A percentile compares a stretch with the other conserved stretches of the same genome.
Conservation (phyloP, 2,329 filamentous ascomycete genomes). For the Colletotrichum sp. region DNA sequence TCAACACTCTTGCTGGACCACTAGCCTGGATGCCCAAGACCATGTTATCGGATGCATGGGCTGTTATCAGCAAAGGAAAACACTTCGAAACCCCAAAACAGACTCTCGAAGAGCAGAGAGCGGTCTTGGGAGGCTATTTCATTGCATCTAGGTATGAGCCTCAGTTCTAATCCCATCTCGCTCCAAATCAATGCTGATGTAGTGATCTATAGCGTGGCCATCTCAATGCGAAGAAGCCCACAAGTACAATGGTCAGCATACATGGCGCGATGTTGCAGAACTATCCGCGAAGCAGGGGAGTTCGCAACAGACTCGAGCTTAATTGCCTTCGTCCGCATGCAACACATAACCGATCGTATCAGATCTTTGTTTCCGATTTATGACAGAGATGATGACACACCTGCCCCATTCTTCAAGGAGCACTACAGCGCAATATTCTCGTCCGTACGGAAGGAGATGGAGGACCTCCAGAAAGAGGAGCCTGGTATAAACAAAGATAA, state of each 20-base stretch:
- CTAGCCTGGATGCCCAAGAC: constrained; percentile 27
- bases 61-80: constrained; percentile 22
- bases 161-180: background rate
- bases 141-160: constrained; percentile 35
- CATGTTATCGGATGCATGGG: constrained; percentile 37
- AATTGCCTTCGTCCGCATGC: constrained; percentile 36
- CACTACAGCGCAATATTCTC: constrained; percentile 38
- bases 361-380: constrained; percentile 29
- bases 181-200: background rate
- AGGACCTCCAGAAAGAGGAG: constrained; percentile 23
- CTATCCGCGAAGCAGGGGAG: constrained; percentile 25
- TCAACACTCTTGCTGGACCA: constrained; percentile 30
- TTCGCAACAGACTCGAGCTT: constrained; percentile 25
- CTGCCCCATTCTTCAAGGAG: constrained; percentile 23
- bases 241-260: constrained; percentile 36
- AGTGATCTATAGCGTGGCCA: constrained; percentile 22
- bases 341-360: constrained; percentile 34
- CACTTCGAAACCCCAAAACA: constrained; percentile 25
- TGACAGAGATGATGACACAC: constrained; percentile 6
- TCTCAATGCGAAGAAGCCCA: constrained; percentile 35
- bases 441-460: constrained; percentile 35
- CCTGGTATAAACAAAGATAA: background rate
- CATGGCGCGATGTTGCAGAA: constrained; percentile 37
- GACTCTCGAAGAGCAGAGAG: constrained; percentile 40
- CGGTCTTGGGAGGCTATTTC: constrained; percentile 45